phyloP scores from a whole-genome alignment of 1,139 yeast species.

The Pichia sp. region DNA sequence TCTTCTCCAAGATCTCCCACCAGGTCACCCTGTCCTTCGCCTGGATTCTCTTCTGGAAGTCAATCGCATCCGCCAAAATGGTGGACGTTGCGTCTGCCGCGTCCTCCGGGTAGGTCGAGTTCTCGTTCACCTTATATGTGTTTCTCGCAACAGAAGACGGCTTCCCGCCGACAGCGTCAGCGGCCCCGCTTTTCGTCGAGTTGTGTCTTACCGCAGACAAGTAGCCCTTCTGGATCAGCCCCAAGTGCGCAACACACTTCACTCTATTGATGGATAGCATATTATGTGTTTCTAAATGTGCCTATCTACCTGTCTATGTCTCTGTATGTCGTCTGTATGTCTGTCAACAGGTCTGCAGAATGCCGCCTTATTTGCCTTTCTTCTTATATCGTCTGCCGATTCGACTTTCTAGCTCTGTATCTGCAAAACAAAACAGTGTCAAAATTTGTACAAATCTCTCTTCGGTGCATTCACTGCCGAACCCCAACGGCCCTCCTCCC shows the following conservation, averaged over 20 bases:
- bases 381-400: too few relatives aligned
- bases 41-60: slow-evolving; percentile 34
- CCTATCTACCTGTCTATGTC: too few relatives aligned
- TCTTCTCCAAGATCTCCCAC: slow-evolving; percentile 77
- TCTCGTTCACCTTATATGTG: neutral
- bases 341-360: too few relatives aligned
- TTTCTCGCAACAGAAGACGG: neutral
- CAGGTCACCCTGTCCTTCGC: slow-evolving; percentile 63
- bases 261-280: neutral
- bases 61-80: slow-evolving; percentile 48
- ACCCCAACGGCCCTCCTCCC: neutral
- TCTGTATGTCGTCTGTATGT: too few relatives aligned
- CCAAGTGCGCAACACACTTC: neutral
- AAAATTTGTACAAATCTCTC: too few relatives aligned
- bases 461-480: too few relatives aligned
- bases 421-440: too few relatives aligned
- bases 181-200: neutral
- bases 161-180: neutral
- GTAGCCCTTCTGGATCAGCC: neutral
- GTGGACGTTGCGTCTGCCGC: slow-evolving; percentile 67
- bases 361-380: too few relatives aligned
- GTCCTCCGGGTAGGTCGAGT: neutral
- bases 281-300: neutral
- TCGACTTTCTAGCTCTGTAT: too few relatives aligned
- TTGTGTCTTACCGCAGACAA: slow-evolving; percentile 4